Conservation (phyloP, 345 rosid genomes). For the Melaleuca alternifolia region DNA sequence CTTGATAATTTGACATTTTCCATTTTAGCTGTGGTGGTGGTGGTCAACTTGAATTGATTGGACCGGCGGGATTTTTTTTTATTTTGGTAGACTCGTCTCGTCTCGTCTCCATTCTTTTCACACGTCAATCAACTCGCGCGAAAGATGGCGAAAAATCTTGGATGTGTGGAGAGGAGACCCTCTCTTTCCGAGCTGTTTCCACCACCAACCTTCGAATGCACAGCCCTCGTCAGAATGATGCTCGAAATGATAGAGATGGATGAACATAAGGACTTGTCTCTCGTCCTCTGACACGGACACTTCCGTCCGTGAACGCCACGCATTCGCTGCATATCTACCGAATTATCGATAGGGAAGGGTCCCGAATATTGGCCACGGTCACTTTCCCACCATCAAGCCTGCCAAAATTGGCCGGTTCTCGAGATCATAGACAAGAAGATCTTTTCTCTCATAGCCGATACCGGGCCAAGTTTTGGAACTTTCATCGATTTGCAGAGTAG, state of each 20-base stretch:
- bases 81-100: not conserved
- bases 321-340: not conserved
- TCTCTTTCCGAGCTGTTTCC: not conserved
- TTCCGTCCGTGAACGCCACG: not conserved
- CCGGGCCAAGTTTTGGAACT: not conserved
- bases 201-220: not conserved
- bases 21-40: too few relatives aligned
- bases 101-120: not conserved
- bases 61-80: not conserved
- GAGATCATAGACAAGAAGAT: not conserved
- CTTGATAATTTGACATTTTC: not conserved
- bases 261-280: not conserved
- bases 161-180: not conserved
- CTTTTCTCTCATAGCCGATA: not conserved
- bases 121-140: not conserved
- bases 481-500: not conserved
- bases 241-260: not conserved
- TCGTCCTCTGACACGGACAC: not conserved
- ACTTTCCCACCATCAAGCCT: not conserved
- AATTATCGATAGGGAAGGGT: not conserved
- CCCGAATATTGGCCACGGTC: not conserved
- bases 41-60: not conserved
- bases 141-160: not conserved
- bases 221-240: not conserved
- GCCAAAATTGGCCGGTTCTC: not conserved